Base-by-base conservation (phyloP, 2,329 filamentous ascomycete species). In the Volutella citrinella region DNA sequence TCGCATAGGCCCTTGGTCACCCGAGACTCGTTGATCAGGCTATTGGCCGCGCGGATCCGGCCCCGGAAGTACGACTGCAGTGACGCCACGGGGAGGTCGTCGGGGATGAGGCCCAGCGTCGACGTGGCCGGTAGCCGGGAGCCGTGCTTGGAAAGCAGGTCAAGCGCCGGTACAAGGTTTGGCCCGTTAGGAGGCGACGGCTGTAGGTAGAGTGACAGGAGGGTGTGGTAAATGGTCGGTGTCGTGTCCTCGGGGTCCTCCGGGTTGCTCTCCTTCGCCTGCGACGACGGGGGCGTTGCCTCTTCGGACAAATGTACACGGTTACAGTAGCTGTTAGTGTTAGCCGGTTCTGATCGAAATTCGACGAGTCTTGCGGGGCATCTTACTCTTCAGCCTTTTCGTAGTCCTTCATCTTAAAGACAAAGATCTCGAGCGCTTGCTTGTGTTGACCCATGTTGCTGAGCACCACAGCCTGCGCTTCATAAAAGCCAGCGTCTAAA, bases 381-480 rank as follows among this genome's bases (percentile, higher is more conserved):
- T 70, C 80, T 42, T 68, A 95, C 83, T 95, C 88, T 74, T 98
- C 93, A 19, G 93, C 93, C 63, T 95, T 97, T 10, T 68, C 69
- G 43, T 87, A 91, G 59, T 95, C 84, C 48, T 85, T 70, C 60
- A 98, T 78, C 60, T 91, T 93, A 65, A 96, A 98, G 18, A 97
- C 91, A 58, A 95, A 98, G 32, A 98, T 95, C 57, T 93, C 85
- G n/a, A 98, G 68, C 0, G 93, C 93, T 63, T 97, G 89, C 56
- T 88, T 90, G 65, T 98, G 90, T 51, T 91, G 84, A 7, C 87
- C 88, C 87, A 97, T 95, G 50, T 93, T 94, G 61, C 87, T 89
- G 23, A 97, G 77, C 14, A 97, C 82, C 27, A 97, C 83, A 7
- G 93, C 93, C 42, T 91, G 82, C 3, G 88, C 81, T 59, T 97